Percentiles rank a stretch among this genome's conserved stretches.
Evolutionary conservation across 345 rosid species (phyloP).

Genomic region (Lepidium sativum): DNA sequence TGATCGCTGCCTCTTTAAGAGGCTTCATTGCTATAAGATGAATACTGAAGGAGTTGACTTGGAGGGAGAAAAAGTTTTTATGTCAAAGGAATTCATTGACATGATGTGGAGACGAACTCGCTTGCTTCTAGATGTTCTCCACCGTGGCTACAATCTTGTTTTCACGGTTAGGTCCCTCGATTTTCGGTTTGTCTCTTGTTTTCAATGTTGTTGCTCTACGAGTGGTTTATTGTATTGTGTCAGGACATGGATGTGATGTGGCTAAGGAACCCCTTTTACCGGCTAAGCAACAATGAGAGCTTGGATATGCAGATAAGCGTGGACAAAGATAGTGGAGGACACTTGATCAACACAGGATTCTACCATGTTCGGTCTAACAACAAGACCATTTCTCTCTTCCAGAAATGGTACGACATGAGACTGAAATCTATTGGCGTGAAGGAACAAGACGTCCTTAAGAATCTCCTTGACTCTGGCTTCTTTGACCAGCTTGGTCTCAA

Average conservation of each 20-base stretch:
- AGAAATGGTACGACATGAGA: conserved; percentile 53
- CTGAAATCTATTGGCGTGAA: conserved; percentile 44
- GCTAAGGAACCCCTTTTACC: conserved; percentile 53
- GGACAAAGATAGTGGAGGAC: conserved; percentile 31
- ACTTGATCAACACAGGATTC: conserved; percentile 62
- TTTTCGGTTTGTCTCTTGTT: background rate
- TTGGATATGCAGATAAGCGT: conserved; percentile 68
- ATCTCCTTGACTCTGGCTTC: conserved; percentile 33
- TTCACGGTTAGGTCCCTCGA: conserved; percentile 47
- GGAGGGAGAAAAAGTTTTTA: conserved; percentile 48
- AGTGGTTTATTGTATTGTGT: background rate
- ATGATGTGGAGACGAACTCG: conserved; percentile 86
- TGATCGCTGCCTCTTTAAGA: conserved; percentile 50
- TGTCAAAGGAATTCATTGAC: conserved; percentile 57
- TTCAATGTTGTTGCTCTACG: background rate
- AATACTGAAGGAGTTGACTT: conserved; percentile 42
- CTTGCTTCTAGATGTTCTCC: conserved; percentile 53
- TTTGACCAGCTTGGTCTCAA: conserved; percentile 30
- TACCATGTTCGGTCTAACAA: conserved; percentile 61
- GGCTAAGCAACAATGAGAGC: conserved; percentile 28
- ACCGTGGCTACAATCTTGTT: conserved; percentile 52
- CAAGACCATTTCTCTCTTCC: conserved; percentile 49
- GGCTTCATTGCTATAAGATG: conserved; percentile 63
- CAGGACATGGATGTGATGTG: conserved; percentile 81
- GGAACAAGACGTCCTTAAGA: conserved; percentile 64